Evolutionary conservation across 2,329 filamentous ascomycete species (phyloP), one percentile per base, ranked within the genome.

Genomic region (Teratosphaeriaceae sp.): DNA sequence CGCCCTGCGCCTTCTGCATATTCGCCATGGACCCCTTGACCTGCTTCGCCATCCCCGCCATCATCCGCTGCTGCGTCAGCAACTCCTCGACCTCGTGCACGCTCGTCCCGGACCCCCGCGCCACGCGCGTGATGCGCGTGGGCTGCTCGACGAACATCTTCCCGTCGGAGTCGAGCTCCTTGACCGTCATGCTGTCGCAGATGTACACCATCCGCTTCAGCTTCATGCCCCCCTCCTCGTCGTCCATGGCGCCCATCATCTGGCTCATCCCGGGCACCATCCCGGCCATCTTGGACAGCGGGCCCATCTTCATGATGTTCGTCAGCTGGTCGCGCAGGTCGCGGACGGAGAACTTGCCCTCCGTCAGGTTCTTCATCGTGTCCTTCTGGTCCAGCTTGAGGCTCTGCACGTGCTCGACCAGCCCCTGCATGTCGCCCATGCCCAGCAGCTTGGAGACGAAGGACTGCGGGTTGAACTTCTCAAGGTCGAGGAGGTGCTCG

Each of bases 261-360:
- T 85, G 85, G 54, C 84, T 84, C 65, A 98, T 84, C 21, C 92
- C 92, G 0, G 92, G 92, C 51, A 98, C 97, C 92, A 98, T 98
- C 57, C 89, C 88, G 0, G 90, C 94, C 79, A 98, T 94, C 65
- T 98, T 97, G 15, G 86, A 94, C 1, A 98, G 70, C 0, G 92
- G 92, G 0, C 92, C 92, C 92, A 98, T 97, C 71, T 98, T 98
- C 88, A 97, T 96, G 60, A 98, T 96, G 59, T 97, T 97, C 45
- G 84, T 85, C 11, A 98, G 80, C 62, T 98, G 94, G 63, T 98
- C 92, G 16, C 92, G 81, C 53, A 98, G 76, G 63, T 98, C 92
- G 43, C 92, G 84, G 24, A 98, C 78, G 0, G 92, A 95, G 66
- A 97, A 98, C 50, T 96, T 89, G 43, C 92, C 92, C 60, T 96